Base-by-base conservation (phyloP, 257 asterid genomes). In the Mentha longifolia region DNA sequence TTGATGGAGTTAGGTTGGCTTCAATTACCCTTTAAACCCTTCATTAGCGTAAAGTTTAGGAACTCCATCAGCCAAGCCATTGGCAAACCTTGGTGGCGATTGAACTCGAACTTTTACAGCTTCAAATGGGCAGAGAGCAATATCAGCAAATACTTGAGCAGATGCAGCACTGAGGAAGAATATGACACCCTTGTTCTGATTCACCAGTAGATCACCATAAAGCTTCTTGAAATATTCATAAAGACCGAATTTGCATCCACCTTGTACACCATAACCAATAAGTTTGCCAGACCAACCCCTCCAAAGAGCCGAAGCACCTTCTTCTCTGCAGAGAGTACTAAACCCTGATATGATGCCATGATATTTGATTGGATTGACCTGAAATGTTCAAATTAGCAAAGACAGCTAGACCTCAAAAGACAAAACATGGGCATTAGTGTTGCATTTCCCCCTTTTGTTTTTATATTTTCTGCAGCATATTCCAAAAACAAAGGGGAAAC, bases 201-300 rank as follows among this genome's bases (percentile, higher is more conserved):
- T 77, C 28, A 71, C 77, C 60, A 89, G 71, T 54, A 81, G 31
- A 56, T 80, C 90, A 2, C 85, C 85, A 57, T 89, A 89, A 33
- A 79, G 28, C 68, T 77, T 85, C 82, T 89, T 89, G 81, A 87
- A 87, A 74, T 85, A 85, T 67, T 89, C 96, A 47, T 87, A 89
- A 28, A 89, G 87, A 33, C 95, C 91, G 45, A 87, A 89, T 75
- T 70, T 85, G 72, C 83, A 89, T 52, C 92, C 96, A 14, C 96
- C 95, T 79, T 87, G 95, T 41, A 77, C 74, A 12, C 92, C 92
- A 65, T 89, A 89, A 2, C 96, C 96, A 31, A 89, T 76, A 49
- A 87, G 82, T 67, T 87, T 89, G 4, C 92, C 84, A n/a, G 96
- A 85, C 95, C 96, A 89, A 56, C 95, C 96, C 82, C 89, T 85